Percentiles rank a stretch among this genome's conserved stretches.
Evolutionary conservation across 2,329 filamentous ascomycete species (phyloP).

Genomic region (Colletotrichum noveboracense): DNA sequence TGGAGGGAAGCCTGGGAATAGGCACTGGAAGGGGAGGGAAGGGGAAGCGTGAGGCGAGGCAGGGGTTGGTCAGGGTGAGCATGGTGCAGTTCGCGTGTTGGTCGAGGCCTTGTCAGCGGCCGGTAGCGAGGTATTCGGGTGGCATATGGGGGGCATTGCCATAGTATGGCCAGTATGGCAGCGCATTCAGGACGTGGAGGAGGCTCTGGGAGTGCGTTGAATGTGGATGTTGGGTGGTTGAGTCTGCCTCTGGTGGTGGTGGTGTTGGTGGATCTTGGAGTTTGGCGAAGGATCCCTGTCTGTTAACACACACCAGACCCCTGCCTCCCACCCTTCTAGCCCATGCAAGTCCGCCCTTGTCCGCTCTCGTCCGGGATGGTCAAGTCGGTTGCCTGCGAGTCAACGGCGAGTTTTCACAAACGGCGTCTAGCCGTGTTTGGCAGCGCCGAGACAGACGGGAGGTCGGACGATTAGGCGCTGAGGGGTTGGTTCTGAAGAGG

Average conservation of each 20-base stretch:
- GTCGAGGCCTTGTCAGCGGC: constrained; percentile 3
- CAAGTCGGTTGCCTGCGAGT: not conserved
- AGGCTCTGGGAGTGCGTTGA: not conserved
- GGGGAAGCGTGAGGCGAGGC: not conserved
- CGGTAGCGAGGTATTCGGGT: not conserved
- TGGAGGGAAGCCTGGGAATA: not conserved
- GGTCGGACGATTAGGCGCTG: constrained; percentile 19
- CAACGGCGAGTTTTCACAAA: not conserved
- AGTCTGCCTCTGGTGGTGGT: not conserved
- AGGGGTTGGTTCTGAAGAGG: not conserved
- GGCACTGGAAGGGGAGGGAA: not conserved
- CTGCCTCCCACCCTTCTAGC: not conserved
- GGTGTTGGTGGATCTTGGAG: constrained; percentile 1
- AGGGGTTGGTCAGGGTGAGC: not conserved
- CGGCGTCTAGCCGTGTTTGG: constrained; percentile 20
- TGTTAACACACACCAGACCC: not conserved
- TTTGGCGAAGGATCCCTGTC: not conserved
- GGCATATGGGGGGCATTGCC: not conserved
- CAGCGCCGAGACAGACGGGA: constrained; percentile 7
- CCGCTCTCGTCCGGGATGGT: not conserved
- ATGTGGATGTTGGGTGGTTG: not conserved
- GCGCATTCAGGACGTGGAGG: not conserved
- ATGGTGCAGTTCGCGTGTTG: constrained; percentile 5
- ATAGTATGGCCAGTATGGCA: not conserved
- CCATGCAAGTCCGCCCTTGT: not conserved